A percentile compares a stretch with the other conserved stretches of the same genome.
Conservation (phyloP, 805 yeast species). For the Nakazawaea populi region DNA sequence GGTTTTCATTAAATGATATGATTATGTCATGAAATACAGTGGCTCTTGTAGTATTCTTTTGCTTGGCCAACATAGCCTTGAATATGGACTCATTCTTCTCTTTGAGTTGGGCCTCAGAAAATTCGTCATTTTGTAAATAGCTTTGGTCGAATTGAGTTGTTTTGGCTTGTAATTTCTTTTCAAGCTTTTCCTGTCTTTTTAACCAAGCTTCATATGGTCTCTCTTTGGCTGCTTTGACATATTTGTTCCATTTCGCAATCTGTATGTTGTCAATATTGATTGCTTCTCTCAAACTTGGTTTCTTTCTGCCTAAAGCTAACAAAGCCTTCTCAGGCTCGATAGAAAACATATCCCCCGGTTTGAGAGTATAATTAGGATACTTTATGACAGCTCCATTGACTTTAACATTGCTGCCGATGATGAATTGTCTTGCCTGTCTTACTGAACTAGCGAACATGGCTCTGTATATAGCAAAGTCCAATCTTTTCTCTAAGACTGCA, state of each 20-base stretch:
- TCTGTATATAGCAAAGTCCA: conserved; percentile 87
- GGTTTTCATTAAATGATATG: conserved; percentile 17
- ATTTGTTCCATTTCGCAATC: conserved; percentile 69
- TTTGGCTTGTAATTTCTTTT: conserved; percentile 24
- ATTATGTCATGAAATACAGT: conserved; percentile 40
- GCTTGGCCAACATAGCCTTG: conserved; percentile 26
- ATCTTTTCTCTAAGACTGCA: conserved; percentile 81
- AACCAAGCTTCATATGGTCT: conserved; percentile 56
- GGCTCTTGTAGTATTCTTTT: conserved; percentile 36
- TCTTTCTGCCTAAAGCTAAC: conserved; percentile 75
- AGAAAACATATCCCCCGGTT: conserved; percentile 81
- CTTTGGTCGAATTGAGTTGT: conserved; percentile 8
- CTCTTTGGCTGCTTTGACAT: conserved; percentile 51
- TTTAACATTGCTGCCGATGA: conserved; percentile 71
- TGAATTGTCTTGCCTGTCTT: conserved; percentile 89
- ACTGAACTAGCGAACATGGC: conserved; percentile 89
- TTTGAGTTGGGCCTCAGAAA: conserved; percentile 14
- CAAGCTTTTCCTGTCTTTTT: conserved; percentile 38
- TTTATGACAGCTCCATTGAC: conserved; percentile 79
- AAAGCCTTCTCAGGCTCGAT: conserved; percentile 84
- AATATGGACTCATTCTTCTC: conserved; percentile 32
- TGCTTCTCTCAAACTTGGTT: conserved; percentile 70
- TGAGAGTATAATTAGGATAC: conserved; percentile 73
- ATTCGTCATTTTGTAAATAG: conserved; percentile 6
- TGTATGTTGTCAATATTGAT: conserved; percentile 67